Evolutionary conservation across 345 rosid genomes (phyloP).

Genomic region (Sapria himalayana): DNA sequence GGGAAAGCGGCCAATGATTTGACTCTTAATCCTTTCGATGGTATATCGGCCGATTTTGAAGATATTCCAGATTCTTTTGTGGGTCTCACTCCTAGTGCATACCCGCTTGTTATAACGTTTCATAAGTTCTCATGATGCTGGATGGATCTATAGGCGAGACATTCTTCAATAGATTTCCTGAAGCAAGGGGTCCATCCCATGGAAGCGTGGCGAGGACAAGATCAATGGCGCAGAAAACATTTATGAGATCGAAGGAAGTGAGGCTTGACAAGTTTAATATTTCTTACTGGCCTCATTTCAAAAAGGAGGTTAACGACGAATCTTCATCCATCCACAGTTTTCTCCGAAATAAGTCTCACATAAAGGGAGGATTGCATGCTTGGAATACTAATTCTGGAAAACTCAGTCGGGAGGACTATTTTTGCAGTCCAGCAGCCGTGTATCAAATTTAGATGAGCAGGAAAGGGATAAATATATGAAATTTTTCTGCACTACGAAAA

Average conservation of each 20-base stretch:
- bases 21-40: slow-evolving; percentile 13
- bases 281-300: slow-evolving; percentile 33
- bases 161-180: slow-evolving; percentile 24
- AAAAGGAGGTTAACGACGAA: slow-evolving; percentile 14
- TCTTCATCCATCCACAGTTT: slow-evolving; percentile 27
- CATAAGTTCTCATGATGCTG: slow-evolving; percentile 37
- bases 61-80: slow-evolving; percentile 23
- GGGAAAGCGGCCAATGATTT: slow-evolving; percentile 11
- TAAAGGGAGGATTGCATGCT: slow-evolving; percentile 24
- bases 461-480: slow-evolving; percentile 20
- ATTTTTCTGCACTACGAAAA: slow-evolving; percentile 23
- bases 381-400: slow-evolving; percentile 12
- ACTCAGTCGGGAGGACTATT: slow-evolving; percentile 18
- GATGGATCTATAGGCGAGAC: slow-evolving; percentile 30
- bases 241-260: slow-evolving; percentile 25
- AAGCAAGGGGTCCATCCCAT: slow-evolving; percentile 10
- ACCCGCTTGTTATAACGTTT: slow-evolving; percentile 34
- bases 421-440: slow-evolving; percentile 15
- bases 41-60: slow-evolving; percentile 14
- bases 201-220: slow-evolving; percentile 8
- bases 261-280: slow-evolving; percentile 23
- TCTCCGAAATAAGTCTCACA: slow-evolving; percentile 32
- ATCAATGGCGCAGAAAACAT: slow-evolving; percentile 11
- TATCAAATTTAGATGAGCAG: slow-evolving; percentile 13
- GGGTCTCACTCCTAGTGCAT: slow-evolving; percentile 13